Percentiles rank a stretch among this genome's conserved stretches.
Conservation (phyloP, 1,284 basidiomycete genomes). For the Agaricales sp. region DNA sequence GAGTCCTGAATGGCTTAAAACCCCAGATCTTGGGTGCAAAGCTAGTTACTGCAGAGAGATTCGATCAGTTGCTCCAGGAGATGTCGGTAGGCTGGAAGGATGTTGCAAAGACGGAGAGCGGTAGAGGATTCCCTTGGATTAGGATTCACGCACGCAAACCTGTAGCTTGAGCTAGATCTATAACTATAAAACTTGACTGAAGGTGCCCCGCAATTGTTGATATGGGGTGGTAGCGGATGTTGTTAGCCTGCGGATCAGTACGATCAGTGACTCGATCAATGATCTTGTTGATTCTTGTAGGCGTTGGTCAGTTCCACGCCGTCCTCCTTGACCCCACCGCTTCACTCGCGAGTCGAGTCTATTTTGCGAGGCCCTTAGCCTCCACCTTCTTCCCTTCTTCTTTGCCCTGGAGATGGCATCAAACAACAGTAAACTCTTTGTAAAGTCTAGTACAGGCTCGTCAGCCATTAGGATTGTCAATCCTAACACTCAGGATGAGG, state of each 20-base stretch:
- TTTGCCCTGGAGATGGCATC: neutral
- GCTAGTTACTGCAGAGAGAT: neutral
- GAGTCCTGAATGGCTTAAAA: neutral
- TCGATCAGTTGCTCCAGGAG: neutral
- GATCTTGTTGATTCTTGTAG: no score
- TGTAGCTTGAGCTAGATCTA: no score
- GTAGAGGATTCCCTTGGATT: no score
- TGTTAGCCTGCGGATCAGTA: no score
- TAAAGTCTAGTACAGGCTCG: conserved; percentile 27
- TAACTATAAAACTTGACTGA: no score
- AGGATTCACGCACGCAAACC: neutral
- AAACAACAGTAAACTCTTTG: conserved; percentile 23
- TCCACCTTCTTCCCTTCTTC: neutral
- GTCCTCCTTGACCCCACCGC: no score
- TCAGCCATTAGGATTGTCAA: conserved; percentile 32
- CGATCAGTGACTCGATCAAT: no score
- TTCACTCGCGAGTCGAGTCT: no score
- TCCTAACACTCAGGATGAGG: conserved; percentile 25
- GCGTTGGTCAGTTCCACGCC: no score
- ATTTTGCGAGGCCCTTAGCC: neutral
- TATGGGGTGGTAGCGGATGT: no score
- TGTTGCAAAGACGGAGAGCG: neutral
- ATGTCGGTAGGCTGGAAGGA: neutral
- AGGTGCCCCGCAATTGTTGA: no score
- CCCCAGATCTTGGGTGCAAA: neutral